phyloP scores from a whole-genome alignment of 306 rosid genomes.

The Mucuna pruriens region DNA sequence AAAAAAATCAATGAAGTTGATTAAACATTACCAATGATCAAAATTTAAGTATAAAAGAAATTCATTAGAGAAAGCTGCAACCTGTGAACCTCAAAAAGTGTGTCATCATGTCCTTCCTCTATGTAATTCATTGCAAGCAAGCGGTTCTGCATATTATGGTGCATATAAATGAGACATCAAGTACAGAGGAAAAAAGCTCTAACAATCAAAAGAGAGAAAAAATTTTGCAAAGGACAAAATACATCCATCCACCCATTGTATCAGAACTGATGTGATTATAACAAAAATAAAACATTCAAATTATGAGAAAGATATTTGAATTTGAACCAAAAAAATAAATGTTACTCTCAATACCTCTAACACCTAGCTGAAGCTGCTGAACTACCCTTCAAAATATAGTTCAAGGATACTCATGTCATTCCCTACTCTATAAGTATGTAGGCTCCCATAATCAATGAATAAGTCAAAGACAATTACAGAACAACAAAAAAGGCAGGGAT shows the following conservation, averaged over 20 bases:
- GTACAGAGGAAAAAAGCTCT: neutral
- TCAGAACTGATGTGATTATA: neutral
- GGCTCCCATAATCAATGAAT: neutral
- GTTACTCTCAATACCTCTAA: neutral
- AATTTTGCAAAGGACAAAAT: constrained; percentile 11
- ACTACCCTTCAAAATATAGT: neutral
- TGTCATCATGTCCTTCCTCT: neutral
- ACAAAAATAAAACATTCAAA: neutral
- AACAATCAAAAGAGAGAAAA: neutral
- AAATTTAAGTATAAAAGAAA: neutral
- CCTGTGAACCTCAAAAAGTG: constrained; percentile 22
- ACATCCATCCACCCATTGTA: neutral
- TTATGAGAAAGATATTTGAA: neutral
- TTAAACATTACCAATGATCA: neutral
- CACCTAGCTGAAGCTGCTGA: neutral
- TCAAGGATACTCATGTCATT: neutral
- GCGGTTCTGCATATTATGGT: constrained; percentile 4
- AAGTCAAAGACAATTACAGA: neutral
- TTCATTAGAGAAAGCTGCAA: constrained; percentile 3
- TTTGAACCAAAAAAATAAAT: neutral
- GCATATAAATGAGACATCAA: neutral
- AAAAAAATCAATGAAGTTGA: neutral
- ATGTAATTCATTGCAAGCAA: constrained; percentile 19
- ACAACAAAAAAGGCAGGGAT: neutral
- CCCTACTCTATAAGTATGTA: neutral